Evolutionary conservation across 2,329 filamentous ascomycete species (phyloP).

Genomic region (Xylariales sp.): DNA sequence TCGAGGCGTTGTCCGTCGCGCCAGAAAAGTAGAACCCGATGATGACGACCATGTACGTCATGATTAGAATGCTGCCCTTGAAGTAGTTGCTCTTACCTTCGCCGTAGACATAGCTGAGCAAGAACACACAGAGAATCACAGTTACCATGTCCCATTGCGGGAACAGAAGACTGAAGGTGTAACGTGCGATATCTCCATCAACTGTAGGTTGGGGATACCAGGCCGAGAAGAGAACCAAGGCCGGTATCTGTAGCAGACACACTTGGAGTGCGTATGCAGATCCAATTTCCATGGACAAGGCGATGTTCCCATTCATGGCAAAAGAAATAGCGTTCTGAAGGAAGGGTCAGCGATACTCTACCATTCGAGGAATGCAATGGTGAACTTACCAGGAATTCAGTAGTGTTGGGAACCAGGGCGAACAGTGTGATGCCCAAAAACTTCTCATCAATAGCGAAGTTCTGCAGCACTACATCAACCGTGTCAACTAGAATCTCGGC

Average conservation of each 20-base stretch:
- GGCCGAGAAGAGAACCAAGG: constrained; percentile 86
- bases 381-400: constrained; percentile 84
- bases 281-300: constrained; percentile 97
- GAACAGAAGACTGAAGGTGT: constrained; percentile 84
- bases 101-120: constrained; percentile 95
- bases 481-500: constrained; percentile 96
- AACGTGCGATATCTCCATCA: constrained; percentile 40
- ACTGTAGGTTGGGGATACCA: constrained; percentile 51
- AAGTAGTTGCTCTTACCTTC: constrained; percentile 99
- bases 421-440: constrained; percentile 96
- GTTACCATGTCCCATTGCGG: constrained; percentile 99
- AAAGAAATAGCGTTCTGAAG: constrained; percentile 91
- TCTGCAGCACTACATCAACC: constrained; percentile 90
- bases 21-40: constrained; percentile 86
- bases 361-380: no score
- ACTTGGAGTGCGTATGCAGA: constrained; percentile 96
- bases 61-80: constrained; percentile 91
- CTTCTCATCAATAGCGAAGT: constrained; percentile 90
- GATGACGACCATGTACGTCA: constrained; percentile 89
- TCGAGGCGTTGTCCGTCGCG: constrained; percentile 35
- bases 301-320: constrained; percentile 99
- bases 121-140: constrained; percentile 90
- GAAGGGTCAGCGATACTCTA: no score
- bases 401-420: constrained; percentile 94
- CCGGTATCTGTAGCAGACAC: constrained; percentile 89